Base-by-base conservation (phyloP, 176 grass and related monocot genomes). In the Eleusine coracana region DNA sequence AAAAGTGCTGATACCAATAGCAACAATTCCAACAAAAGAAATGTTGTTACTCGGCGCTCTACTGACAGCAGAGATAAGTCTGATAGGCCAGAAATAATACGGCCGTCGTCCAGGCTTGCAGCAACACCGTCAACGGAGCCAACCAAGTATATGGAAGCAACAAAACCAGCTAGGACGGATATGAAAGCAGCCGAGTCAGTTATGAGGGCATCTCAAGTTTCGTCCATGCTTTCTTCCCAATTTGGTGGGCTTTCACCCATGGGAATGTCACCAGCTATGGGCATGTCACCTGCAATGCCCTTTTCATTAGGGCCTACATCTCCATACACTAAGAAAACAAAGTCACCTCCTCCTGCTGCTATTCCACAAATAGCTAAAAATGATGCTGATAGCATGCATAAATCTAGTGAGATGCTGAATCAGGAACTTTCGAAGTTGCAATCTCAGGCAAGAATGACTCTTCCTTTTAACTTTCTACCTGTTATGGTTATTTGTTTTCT, bases 61-160 rank as follows among this genome's bases (percentile, higher is more conserved):
- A 91, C 79, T 60, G 96, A 96, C 79, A 64, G 82, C 16, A 89
- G 85, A 85, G 87, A 94, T 21, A 94, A 84, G 85, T 51, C 59
- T 17, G 92, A 94, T 11, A 84, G 84, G 42, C 81, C 81, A 44
- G 91, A 99, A 78, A 83, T 80, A 80, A 92, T 80, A 80, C 90
- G 83, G 40, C 49, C 81, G 58, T 81, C 81, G 58, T 81, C 90
- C 38, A 96, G 68, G 77, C 42, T 85, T 60, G 65, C 88, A 75
- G 41, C 83, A 69, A 34, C 88, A 66, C 34, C 82, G 17, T 12
- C 83, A 38, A 28, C 75, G 11, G 90, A 92, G 28, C 78, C 82
- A 37, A 34, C 59, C 34, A 95, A 81, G 73, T 90, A 88, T 63
- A 58, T 44, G 23, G 92, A 94, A 13, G 68, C 44, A 46, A 12